Evolutionary conservation across 2,329 filamentous ascomycete species (phyloP), one percentile per base, ranked within the genome.

Genomic region (Cyanodermella asteris): DNA sequence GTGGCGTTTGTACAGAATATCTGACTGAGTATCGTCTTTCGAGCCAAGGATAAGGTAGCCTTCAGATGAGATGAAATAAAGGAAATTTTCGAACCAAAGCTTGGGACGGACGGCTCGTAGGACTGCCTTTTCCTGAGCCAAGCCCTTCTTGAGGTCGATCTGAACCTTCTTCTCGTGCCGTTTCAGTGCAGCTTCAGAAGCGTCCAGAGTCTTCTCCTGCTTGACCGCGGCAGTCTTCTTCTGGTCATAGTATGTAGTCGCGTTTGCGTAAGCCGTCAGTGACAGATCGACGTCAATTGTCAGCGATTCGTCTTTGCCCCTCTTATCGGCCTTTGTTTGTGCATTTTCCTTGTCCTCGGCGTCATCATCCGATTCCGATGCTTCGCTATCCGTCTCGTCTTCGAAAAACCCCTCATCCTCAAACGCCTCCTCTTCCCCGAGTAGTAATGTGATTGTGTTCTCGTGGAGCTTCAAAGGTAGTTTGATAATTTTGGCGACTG

Each of bases 71-170:
- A 94, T 65, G 50, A 97, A 97, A 62, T 80, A 94, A 15, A 71
- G 57, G 39, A 91, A 97, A 48, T 97, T 97, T 41, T 97, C 87
- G 37, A 93, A 97, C 87, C 87, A 97, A 39, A 82, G 64, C 35
- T 72, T 73, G 40, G 71, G 74, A 28, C 87, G 66, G 6, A 91
- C 72, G 1, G 75, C 80, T 22, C 82, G 70, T 7, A 94, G 53
- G 2, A 90, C 56, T 12, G 80, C 72, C 45, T 91, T 93, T 49
- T 94, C 87, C 42, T 87, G 74, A 51, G 91, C 91, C 28, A 94
- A 49, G 0, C 71, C 73, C 40, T 81, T 84, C 50, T 77, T 90
- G 13, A 94, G 56, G 43, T 91, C 80, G 8, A 76, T 67, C 4
- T 64, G 59, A 13, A 94, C 82, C 49, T 91, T 93, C 40, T 75